A percentile compares a stretch with the other conserved stretches of the same genome.
phyloP scores from a whole-genome alignment of 1,284 basidiomycete species.

The Pseudozyma flocculosa region DNA sequence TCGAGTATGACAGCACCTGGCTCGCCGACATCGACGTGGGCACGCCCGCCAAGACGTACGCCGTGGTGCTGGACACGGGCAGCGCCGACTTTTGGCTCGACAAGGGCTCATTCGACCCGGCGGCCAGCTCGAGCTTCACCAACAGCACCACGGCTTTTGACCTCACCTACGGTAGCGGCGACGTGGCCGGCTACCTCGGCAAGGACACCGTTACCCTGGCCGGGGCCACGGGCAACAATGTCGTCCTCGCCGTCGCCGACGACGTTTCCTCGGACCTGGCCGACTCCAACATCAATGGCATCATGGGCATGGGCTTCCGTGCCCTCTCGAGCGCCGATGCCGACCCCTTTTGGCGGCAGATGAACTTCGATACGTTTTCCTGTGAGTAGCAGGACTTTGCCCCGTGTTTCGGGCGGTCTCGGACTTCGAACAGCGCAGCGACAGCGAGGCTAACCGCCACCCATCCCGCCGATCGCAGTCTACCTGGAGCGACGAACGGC shows the following conservation, averaged over 20 bases:
- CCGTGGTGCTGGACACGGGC: conserved; percentile 46
- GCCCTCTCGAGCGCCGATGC: conserved; percentile 16
- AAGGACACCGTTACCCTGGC: conserved; percentile 29
- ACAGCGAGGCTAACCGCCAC: no score
- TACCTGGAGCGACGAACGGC: conserved; percentile 25
- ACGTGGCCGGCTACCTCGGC: conserved; percentile 28
- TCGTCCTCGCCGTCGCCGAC: conserved; percentile 44
- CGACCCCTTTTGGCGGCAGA: conserved; percentile 35
- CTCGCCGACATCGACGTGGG: conserved; percentile 32
- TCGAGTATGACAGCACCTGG: conserved; percentile 41
- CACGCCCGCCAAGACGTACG: conserved; percentile 18
- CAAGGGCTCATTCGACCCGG: conserved; percentile 13
- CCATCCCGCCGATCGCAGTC: conserved; percentile 2
- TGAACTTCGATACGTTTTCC: conserved; percentile 25
- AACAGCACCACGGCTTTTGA: conserved; percentile 23
- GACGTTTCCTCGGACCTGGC: conserved; percentile 19
- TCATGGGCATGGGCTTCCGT: conserved; percentile 47
- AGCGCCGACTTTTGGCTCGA: conserved; percentile 39
- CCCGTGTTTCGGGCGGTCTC: no score
- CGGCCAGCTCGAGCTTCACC: conserved; percentile 17
- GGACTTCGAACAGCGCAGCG: no score
- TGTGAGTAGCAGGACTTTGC: no score
- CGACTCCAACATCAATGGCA: conserved; percentile 25
- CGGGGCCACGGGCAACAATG: conserved; percentile 17
- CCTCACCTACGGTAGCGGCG: conserved; percentile 36